Percentiles rank a stretch among this genome's conserved stretches.
These are phyloP conservation scores for Aspergillus sp. DNA, from an alignment of 2,329 filamentous ascomycete genomes.

Conservation along the genomic window DNA sequence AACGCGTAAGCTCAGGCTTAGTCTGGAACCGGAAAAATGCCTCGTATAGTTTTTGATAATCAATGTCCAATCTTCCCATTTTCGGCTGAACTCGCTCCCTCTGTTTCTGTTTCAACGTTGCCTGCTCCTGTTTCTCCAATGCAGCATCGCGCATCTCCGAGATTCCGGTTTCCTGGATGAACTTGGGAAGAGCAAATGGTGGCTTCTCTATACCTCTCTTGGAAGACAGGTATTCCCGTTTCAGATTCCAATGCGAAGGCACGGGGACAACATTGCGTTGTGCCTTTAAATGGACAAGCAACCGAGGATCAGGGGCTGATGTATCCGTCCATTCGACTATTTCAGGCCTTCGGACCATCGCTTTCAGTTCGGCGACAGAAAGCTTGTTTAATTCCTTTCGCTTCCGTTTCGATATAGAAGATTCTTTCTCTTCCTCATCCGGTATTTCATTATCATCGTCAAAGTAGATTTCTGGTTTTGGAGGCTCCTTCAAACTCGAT, in stretches of 20 bases:
- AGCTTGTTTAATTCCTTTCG: constrained; percentile 88
- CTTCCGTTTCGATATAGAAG: constrained; percentile 90
- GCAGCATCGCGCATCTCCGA: constrained; percentile 97
- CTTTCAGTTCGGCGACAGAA: constrained; percentile 93
- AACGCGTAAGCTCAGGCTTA: constrained; percentile 89
- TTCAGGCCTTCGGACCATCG: constrained; percentile 85
- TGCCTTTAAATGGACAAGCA: constrained; percentile 92
- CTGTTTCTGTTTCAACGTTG: constrained; percentile 91
- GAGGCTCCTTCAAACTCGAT: constrained; percentile 63
- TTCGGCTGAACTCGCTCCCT: constrained; percentile 91
- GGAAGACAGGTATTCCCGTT: constrained; percentile 94
- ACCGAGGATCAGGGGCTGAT: constrained; percentile 81
- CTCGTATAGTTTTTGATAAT: constrained; percentile 97
- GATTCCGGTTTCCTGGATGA: constrained; percentile 96
- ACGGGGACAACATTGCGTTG: constrained; percentile 95
- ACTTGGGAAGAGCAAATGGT: constrained; percentile 87
- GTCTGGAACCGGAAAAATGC: constrained; percentile 98
- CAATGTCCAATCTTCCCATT: constrained; percentile 96
- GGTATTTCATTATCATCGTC: constrained; percentile 84
- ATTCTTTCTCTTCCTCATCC: constrained; percentile 67
- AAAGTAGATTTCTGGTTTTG: constrained; percentile 83
- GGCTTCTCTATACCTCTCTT: constrained; percentile 97
- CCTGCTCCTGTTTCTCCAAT: constrained; percentile 90
- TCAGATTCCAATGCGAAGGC: constrained; percentile 89
- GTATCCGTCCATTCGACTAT: constrained; percentile 97